phyloP scores from a whole-genome alignment of 495 filamentous ascomycete species.

The Penicillium pulvis region DNA sequence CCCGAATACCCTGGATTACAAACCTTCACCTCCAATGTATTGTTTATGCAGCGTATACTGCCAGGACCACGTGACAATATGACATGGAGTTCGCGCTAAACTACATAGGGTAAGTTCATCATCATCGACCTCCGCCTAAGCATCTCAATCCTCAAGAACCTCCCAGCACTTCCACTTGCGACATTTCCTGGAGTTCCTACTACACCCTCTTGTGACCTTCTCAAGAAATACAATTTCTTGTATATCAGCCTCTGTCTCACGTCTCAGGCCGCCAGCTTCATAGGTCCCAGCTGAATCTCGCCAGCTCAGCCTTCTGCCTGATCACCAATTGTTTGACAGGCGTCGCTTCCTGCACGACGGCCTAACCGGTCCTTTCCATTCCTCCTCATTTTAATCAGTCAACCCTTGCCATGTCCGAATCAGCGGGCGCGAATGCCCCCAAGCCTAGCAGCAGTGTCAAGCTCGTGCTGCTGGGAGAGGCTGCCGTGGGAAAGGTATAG shows the following conservation, averaged over 20 bases:
- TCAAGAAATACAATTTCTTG: constrained; percentile 1
- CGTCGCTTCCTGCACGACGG: constrained; percentile 34
- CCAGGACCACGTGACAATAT: constrained; percentile 33
- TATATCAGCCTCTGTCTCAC: constrained; percentile 10
- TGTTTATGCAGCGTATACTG: background rate
- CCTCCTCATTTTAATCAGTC: background rate
- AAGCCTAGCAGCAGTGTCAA: constrained; percentile 99
- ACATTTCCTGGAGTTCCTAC: constrained; percentile 18
- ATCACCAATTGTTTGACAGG: constrained; percentile 29
- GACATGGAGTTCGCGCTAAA: constrained; percentile 28
- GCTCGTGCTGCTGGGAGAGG: constrained; percentile 94
- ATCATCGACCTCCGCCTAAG: constrained; percentile 36
- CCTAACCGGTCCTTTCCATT: constrained; percentile 28
- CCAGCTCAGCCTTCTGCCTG: constrained; percentile 30
- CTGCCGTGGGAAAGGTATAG: constrained; percentile 94
- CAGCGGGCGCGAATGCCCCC: constrained; percentile 60
- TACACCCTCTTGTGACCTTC: constrained; percentile 8
- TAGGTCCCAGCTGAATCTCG: constrained; percentile 27
- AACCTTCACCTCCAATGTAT: background rate
- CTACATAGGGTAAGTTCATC: constrained; percentile 24
- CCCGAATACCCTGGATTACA: background rate
- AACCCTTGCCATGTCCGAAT: constrained; percentile 42
- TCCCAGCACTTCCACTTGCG: constrained; percentile 18
- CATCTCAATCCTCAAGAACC: constrained; percentile 6
- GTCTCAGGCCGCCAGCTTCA: constrained; percentile 10